phyloP scores from a whole-genome alignment of 2,329 filamentous ascomycete genomes.

The Albophoma yamanashiensis region DNA sequence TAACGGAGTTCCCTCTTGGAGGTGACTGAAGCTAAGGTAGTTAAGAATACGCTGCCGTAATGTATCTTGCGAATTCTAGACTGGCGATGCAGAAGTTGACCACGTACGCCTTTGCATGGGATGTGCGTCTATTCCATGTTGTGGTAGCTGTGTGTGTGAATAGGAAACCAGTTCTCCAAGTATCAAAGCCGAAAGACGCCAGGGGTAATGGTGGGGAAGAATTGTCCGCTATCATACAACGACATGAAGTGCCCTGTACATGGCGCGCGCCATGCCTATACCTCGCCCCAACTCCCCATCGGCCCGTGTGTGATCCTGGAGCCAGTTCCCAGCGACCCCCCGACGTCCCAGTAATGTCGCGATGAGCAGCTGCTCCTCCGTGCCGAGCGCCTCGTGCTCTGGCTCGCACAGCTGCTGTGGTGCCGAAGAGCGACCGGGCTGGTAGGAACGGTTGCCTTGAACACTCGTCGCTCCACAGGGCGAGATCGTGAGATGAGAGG shows the following conservation, averaged over 20 bases:
- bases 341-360: conserved; percentile 87
- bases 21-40: too few species aligned
- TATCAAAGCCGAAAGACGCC: neutral
- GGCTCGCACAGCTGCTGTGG: conserved; percentile 69
- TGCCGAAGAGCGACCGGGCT: conserved; percentile 38
- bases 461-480: conserved; percentile 42
- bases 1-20: too few species aligned
- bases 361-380: conserved; percentile 60
- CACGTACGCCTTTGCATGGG: too few species aligned
- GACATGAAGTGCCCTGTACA: neutral
- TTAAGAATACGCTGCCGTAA: too few species aligned
- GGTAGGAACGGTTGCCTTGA: conserved; percentile 41
- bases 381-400: conserved; percentile 69
- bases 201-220: neutral
- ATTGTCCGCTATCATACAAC: neutral
- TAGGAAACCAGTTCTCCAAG: too few species aligned
- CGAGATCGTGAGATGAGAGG: conserved; percentile 59
- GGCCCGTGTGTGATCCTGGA: conserved; percentile 57
- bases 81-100: neutral
- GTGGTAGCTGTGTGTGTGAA: too few species aligned
- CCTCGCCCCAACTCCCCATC: conserved; percentile 72
- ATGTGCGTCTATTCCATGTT: too few species aligned
- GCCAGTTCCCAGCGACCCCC: conserved; percentile 67
- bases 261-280: conserved; percentile 25
- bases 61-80: neutral